phyloP scores from a whole-genome alignment of 164 flowering plant genomes.

The Umbellularia californica region DNA sequence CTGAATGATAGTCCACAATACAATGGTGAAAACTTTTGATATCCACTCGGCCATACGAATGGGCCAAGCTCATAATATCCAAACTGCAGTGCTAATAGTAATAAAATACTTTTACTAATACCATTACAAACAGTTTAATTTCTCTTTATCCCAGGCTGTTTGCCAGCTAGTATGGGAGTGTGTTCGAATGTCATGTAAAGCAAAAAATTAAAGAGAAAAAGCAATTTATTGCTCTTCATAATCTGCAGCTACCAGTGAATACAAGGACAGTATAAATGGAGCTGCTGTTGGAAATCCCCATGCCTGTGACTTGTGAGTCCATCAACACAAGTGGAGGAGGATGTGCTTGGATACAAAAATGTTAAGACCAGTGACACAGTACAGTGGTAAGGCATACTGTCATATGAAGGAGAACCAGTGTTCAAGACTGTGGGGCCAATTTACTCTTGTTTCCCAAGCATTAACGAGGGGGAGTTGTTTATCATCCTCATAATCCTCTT shows the following conservation, averaged over 20 bases:
- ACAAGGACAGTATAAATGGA: constrained; percentile 36
- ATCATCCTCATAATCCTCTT: constrained; percentile 48
- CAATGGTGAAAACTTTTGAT: too few relatives aligned
- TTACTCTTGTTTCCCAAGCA: too few relatives aligned
- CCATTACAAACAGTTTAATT: neutral
- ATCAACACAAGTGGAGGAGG: constrained; percentile 41
- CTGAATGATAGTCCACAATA: too few relatives aligned
- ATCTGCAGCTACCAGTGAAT: too few relatives aligned
- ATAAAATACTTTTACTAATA: neutral
- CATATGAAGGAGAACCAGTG: too few relatives aligned
- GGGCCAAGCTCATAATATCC: too few relatives aligned
- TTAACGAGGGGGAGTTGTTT: constrained; percentile 13
- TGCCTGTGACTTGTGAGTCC: constrained; percentile 52
- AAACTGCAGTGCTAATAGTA: neutral
- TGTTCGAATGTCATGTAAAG: too few relatives aligned
- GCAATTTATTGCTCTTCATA: neutral
- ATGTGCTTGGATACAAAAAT: constrained; percentile 78
- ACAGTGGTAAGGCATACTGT: too few relatives aligned
- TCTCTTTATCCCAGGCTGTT: too few relatives aligned
- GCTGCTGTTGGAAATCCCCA: constrained; percentile 81
- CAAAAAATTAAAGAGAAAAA: neutral
- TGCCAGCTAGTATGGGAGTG: too few relatives aligned
- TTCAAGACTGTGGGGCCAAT: too few relatives aligned
- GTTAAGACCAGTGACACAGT: constrained; percentile 55
- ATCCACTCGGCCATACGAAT: too few relatives aligned